Percentiles rank a stretch among this genome's conserved stretches.
Conservation (phyloP, 805 yeast genomes). For the Sugiyamaella chiloensis region DNA sequence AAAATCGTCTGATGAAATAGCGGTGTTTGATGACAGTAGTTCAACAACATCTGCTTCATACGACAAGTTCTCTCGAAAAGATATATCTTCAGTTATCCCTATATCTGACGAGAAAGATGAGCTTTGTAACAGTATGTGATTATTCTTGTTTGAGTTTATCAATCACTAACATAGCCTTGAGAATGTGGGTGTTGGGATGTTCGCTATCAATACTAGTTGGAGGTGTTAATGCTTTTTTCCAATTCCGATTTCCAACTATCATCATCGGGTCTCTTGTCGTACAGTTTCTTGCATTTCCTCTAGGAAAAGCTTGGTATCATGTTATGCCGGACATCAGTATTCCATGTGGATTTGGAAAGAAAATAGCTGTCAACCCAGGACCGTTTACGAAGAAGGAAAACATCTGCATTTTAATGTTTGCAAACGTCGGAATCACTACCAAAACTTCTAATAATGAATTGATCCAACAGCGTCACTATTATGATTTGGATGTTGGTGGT, state of each 20-base stretch:
- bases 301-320: slow-evolving; percentile 39
- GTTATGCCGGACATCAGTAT: slow-evolving; percentile 31
- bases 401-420: slow-evolving; percentile 50
- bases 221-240: slow-evolving; percentile 39
- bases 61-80: slow-evolving; percentile 12
- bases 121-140: slow-evolving; percentile 11
- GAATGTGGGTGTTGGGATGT: slow-evolving; percentile 10
- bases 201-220: not conserved
- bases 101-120: slow-evolving; percentile 9
- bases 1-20: not conserved
- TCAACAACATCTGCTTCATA: slow-evolving; percentile 8
- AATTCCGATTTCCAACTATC: slow-evolving; percentile 51
- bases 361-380: slow-evolving; percentile 52
- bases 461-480: slow-evolving; percentile 16
- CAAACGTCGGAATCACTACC: slow-evolving; percentile 42
- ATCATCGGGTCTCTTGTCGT: slow-evolving; percentile 48
- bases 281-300: slow-evolving; percentile 56
- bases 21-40: slow-evolving; percentile 1
- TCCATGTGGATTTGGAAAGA: slow-evolving; percentile 4
- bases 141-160: not conserved
- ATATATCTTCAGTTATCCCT: slow-evolving; percentile 14
- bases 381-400: slow-evolving; percentile 61
- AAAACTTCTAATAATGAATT: slow-evolving; percentile 15
- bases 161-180: slow-evolving; percentile 3
- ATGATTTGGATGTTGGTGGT: slow-evolving; percentile 14